Conservation (phyloP, 208 protist genomes). For the Endotrypanum monterogeii region DNA sequence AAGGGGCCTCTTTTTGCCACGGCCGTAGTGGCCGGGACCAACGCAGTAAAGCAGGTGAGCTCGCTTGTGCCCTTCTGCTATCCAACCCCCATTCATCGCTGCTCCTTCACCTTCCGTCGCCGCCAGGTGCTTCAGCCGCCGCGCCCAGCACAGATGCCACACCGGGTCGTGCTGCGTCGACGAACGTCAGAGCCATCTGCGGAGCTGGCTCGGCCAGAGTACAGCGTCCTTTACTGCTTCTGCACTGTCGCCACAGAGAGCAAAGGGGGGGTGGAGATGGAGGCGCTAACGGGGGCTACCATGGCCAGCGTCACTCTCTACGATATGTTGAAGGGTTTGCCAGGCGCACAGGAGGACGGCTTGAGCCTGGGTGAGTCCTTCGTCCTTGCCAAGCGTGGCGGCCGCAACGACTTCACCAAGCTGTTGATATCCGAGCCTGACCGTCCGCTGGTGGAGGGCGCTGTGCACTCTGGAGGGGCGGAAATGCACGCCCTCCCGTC, state of each 20-base stretch:
- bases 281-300: constrained; percentile 93
- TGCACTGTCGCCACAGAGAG: constrained; percentile 83
- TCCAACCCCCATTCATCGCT: constrained; percentile 87
- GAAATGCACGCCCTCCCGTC: constrained; percentile 3
- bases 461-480: not conserved
- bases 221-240: constrained; percentile 88
- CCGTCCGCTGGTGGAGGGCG: constrained; percentile 24
- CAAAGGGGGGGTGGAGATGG: constrained; percentile 96
- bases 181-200: constrained; percentile 40
- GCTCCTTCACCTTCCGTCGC: constrained; percentile 86
- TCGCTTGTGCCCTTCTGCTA: constrained; percentile 96
- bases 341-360: constrained; percentile 83
- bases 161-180: constrained; percentile 77
- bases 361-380: constrained; percentile 80
- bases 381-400: constrained; percentile 78
- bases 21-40: constrained; percentile 90
- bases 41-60: constrained; percentile 92
- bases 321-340: constrained; percentile 83
- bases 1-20: constrained; percentile 88
- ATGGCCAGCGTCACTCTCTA: constrained; percentile 90
- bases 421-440: constrained; percentile 83
- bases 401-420: constrained; percentile 83
- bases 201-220: constrained; percentile 39
- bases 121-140: constrained; percentile 43
- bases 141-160: constrained; percentile 65